phyloP scores from a whole-genome alignment of 257 asterid genomes.

The Solanum appendiculatum region DNA sequence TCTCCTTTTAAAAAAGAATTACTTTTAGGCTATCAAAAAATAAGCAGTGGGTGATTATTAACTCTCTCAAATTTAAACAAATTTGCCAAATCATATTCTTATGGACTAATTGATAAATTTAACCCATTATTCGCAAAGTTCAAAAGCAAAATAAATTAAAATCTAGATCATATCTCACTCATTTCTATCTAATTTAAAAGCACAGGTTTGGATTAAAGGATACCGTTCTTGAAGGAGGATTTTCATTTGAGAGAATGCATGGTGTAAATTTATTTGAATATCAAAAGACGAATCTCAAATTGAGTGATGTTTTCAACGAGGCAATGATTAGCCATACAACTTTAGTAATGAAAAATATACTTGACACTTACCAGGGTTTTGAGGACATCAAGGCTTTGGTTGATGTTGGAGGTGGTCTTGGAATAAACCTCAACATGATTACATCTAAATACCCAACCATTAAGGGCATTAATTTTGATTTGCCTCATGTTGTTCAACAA shows the following conservation, averaged over 20 bases:
- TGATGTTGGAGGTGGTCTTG: conserved; percentile 41
- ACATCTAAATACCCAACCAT: conserved; percentile 19
- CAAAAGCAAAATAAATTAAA: too few relatives aligned
- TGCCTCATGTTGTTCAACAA: conserved; percentile 24
- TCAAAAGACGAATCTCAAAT: conserved; percentile 1
- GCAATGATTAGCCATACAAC: conserved; percentile 21
- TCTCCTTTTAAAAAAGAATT: too few relatives aligned
- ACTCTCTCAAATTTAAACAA: too few relatives aligned
- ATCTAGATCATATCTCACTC: neutral
- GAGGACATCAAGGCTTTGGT: conserved; percentile 16
- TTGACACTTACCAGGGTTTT: conserved; percentile 23
- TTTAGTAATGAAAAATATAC: conserved; percentile 6
- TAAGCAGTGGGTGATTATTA: too few relatives aligned
- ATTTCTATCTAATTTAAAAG: neutral
- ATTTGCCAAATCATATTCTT: too few relatives aligned
- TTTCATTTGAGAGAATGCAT: conserved; percentile 16
- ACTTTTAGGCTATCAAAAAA: too few relatives aligned
- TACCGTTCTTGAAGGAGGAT: conserved; percentile 27
- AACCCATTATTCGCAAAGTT: too few relatives aligned
- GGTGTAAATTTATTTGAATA: conserved; percentile 21
- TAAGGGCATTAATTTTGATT: conserved; percentile 27
- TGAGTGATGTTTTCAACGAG: conserved; percentile 16
- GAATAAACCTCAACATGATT: conserved; percentile 21
- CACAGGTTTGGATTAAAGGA: conserved; percentile 17
- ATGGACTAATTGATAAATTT: too few relatives aligned